Evolutionary conservation across 2,329 filamentous ascomycete genomes (phyloP).

Genomic region (Exophiala calicioides): DNA sequence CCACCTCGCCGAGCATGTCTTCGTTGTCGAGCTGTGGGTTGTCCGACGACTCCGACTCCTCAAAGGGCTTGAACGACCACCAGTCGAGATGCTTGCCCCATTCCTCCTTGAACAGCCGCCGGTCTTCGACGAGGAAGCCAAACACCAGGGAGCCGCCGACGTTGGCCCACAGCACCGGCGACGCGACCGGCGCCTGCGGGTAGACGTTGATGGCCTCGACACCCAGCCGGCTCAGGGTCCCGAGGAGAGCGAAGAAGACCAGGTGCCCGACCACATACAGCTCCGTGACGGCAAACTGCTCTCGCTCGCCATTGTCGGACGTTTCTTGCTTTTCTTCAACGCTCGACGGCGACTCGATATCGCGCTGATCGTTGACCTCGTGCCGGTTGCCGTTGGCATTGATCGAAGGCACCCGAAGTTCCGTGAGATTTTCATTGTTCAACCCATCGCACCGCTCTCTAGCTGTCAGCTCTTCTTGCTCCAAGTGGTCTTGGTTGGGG

Average conservation of each 20-base stretch:
- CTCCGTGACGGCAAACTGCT: too few species aligned
- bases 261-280: conserved; percentile 67
- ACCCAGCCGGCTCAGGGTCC: conserved; percentile 75
- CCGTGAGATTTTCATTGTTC: conserved; percentile 1
- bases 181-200: conserved; percentile 69
- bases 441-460: not conserved
- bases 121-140: conserved; percentile 77
- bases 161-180: conserved; percentile 79
- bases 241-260: conserved; percentile 77
- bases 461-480: not conserved
- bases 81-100: conserved; percentile 25
- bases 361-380: not conserved
- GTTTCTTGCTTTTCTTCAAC: not conserved
- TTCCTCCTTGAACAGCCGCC: conserved; percentile 63
- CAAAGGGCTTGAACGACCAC: conserved; percentile 24
- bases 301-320: too few species aligned
- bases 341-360: not conserved
- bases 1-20: not conserved
- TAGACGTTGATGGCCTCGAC: conserved; percentile 75
- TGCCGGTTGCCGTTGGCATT: not conserved
- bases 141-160: conserved; percentile 74
- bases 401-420: conserved; percentile 4
- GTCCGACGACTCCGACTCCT: too few species aligned
- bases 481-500: conserved; percentile 1
- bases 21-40: conserved; percentile 49